These are phyloP conservation scores for Polyplosphaeria fusca DNA, from an alignment of 495 filamentous ascomycete genomes.

Conservation along the genomic window DNA sequence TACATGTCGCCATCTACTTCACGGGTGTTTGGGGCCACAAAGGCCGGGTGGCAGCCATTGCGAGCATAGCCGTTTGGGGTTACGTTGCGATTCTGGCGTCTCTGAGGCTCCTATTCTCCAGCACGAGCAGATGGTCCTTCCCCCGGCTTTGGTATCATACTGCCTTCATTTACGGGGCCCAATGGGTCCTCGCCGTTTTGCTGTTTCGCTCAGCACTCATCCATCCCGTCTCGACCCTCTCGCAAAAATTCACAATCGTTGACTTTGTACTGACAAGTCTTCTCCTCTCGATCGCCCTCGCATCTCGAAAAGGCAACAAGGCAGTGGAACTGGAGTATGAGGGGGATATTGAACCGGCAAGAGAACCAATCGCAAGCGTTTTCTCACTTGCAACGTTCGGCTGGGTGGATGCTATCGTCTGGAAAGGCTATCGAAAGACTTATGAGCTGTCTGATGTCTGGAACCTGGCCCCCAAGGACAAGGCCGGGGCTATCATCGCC, in stretches of 20 bases:
- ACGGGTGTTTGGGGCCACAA: slow-evolving; percentile 54
- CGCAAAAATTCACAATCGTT: slow-evolving; percentile 59
- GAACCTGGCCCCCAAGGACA: slow-evolving; percentile 86
- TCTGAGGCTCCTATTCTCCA: slow-evolving; percentile 68
- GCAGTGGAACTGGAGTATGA: slow-evolving; percentile 81
- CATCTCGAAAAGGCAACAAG: slow-evolving; percentile 89
- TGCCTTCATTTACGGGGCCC: slow-evolving; percentile 73
- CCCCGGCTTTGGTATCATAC: slow-evolving; percentile 92
- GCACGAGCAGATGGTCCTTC: slow-evolving; percentile 58
- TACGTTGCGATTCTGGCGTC: slow-evolving; percentile 77
- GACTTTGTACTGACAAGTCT: slow-evolving; percentile 73
- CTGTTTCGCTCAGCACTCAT: slow-evolving; percentile 83
- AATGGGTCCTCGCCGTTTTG: slow-evolving; percentile 73
- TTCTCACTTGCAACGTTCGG: slow-evolving; percentile 83
- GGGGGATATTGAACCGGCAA: slow-evolving; percentile 77
- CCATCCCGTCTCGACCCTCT: slow-evolving; percentile 63
- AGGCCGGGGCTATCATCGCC: slow-evolving; percentile 71
- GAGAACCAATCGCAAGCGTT: slow-evolving; percentile 80
- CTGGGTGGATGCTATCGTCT: slow-evolving; percentile 88
- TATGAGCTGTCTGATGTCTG: slow-evolving; percentile 81
- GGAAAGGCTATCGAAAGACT: slow-evolving; percentile 84
- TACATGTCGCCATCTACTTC: slow-evolving; percentile 61
- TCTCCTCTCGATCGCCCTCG: slow-evolving; percentile 69
- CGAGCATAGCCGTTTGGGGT: slow-evolving; percentile 67
- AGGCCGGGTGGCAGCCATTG: slow-evolving; percentile 59